Percentiles rank a stretch among this genome's conserved stretches.
phyloP scores from a whole-genome alignment of 495 filamentous ascomycete genomes.

The Aeminium ludgeri region DNA sequence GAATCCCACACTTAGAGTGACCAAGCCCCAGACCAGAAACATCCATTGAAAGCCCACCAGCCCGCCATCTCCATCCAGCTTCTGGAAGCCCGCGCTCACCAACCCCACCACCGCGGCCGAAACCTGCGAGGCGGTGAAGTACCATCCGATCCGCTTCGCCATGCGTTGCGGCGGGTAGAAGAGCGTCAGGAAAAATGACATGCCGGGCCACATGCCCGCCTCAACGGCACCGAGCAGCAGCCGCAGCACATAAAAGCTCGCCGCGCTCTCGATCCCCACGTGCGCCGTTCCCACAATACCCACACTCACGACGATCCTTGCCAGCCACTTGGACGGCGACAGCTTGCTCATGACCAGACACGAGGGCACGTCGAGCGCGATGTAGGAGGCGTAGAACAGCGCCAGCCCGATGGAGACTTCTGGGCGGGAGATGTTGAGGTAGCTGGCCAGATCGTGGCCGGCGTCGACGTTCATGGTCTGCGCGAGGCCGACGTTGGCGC shows the following conservation, averaged over 20 bases:
- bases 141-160: conserved; percentile 74
- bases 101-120: conserved; percentile 81
- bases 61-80: conserved; percentile 67
- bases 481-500: conserved; percentile 76
- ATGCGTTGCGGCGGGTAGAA: conserved; percentile 80
- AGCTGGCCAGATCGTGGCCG: conserved; percentile 50
- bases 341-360: conserved; percentile 78
- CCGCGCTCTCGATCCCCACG: conserved; percentile 59
- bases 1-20: conserved; percentile 53
- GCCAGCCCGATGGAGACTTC: conserved; percentile 71
- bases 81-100: conserved; percentile 78
- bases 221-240: conserved; percentile 74
- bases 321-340: conserved; percentile 83
- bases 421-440: conserved; percentile 48
- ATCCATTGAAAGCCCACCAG: conserved; percentile 86
- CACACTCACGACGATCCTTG: conserved; percentile 73
- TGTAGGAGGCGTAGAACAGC: conserved; percentile 82
- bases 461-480: conserved; percentile 68
- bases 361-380: conserved; percentile 74
- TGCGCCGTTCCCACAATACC: conserved; percentile 71
- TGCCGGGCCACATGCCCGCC: conserved; percentile 89
- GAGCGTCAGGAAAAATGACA: conserved; percentile 82
- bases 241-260: conserved; percentile 78
- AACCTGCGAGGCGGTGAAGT: conserved; percentile 78
- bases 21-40: conserved; percentile 76